Evolutionary conservation across 331 rosid species (phyloP).

Genomic region (Telfairia occidentalis): DNA sequence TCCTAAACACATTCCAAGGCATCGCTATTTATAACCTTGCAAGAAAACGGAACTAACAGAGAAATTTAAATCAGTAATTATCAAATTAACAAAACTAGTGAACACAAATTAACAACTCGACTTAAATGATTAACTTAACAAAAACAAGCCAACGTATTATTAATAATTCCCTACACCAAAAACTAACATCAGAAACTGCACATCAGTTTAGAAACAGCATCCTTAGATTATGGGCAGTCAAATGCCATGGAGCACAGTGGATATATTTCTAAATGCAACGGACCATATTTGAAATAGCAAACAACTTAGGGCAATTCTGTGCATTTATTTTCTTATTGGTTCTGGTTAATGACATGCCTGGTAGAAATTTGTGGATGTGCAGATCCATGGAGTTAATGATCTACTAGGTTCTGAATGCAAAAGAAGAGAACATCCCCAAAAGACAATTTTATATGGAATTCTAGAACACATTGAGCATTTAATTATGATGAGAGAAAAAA

Average conservation of each 20-base stretch:
- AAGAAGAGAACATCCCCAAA: not conserved
- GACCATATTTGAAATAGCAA: not conserved
- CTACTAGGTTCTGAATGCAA: slow-evolving; percentile 1
- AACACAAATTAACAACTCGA: too few relatives aligned
- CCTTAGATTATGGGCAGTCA: not conserved
- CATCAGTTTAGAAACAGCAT: not conserved
- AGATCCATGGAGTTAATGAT: not conserved
- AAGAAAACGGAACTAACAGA: not conserved
- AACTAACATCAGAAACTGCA: not conserved
- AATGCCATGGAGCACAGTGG: not conserved
- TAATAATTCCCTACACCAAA: not conserved
- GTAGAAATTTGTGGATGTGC: not conserved
- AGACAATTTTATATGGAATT: not conserved
- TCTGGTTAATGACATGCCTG: not conserved
- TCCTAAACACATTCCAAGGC: not conserved
- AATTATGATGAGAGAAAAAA: not conserved
- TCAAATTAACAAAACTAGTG: not conserved
- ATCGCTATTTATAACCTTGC: not conserved
- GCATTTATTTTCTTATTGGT: not conserved
- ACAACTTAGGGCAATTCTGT: not conserved
- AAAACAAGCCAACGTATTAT: not conserved
- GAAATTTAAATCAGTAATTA: not conserved
- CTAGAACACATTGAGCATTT: not conserved
- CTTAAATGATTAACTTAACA: not conserved
- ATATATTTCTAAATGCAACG: not conserved